phyloP scores from a whole-genome alignment of 2,329 filamentous ascomycete species.

The Aspergillus melleus region DNA sequence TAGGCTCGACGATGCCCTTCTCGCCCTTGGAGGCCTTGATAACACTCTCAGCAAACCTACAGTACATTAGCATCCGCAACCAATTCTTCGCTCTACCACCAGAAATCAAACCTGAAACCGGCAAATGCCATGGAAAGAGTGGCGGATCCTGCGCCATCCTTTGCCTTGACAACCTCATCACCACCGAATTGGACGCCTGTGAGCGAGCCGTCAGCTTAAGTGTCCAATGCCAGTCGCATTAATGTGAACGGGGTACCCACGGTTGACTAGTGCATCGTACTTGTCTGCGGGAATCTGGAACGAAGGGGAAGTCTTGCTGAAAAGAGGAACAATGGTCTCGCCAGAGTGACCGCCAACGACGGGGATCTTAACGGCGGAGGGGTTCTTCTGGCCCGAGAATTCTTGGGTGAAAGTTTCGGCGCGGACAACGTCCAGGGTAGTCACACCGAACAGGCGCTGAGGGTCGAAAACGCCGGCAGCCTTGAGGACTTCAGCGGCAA shows the following conservation, averaged over 20 bases:
- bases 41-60: slow-evolving; percentile 88
- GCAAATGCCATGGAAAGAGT: slow-evolving; percentile 95
- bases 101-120: slow-evolving; percentile 72
- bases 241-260: slow-evolving; percentile 45
- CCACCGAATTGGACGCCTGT: slow-evolving; percentile 88
- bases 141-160: slow-evolving; percentile 86
- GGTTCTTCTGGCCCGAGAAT: slow-evolving; percentile 78
- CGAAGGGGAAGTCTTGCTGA: slow-evolving; percentile 82
- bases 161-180: slow-evolving; percentile 94
- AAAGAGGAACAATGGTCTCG: slow-evolving; percentile 95
- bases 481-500: slow-evolving; percentile 96
- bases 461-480: slow-evolving; percentile 88
- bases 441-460: slow-evolving; percentile 96
- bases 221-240: neutral
- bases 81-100: slow-evolving; percentile 12
- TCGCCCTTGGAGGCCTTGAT: slow-evolving; percentile 85
- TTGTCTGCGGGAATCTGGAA: slow-evolving; percentile 84
- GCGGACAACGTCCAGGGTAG: slow-evolving; percentile 96
- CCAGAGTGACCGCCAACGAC: slow-evolving; percentile 97
- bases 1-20: slow-evolving; percentile 90
- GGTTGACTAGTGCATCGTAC: slow-evolving; percentile 86
- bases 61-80: slow-evolving; percentile 17
- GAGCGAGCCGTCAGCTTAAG: neutral
- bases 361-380: slow-evolving; percentile 79
- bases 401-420: slow-evolving; percentile 94